Conservation (phyloP, 306 rosid genomes). For the Luffa acutangula region DNA sequence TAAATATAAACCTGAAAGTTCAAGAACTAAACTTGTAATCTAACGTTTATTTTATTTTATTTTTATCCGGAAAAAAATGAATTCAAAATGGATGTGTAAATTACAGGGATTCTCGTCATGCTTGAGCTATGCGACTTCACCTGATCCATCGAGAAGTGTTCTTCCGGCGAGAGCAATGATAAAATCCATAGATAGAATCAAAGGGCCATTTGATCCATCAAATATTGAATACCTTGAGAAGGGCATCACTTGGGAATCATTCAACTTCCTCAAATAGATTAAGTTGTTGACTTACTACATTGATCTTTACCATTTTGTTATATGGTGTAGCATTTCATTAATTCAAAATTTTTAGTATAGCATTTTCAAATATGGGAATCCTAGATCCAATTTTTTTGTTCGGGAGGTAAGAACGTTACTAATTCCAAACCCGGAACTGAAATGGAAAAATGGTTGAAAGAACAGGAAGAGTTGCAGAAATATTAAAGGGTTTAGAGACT, state of each 20-base stretch:
- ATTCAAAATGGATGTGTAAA: background rate
- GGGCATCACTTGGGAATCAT: conserved; percentile 59
- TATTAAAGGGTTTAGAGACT: no score
- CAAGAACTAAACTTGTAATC: no score
- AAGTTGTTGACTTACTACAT: background rate
- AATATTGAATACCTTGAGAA: conserved; percentile 51
- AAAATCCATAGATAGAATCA: conserved; percentile 50
- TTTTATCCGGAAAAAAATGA: background rate
- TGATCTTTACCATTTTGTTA: background rate
- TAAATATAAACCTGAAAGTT: no score
- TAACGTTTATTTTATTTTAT: no score
- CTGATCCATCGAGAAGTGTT: conserved; percentile 69
- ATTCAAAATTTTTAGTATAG: background rate
- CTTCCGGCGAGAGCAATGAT: conserved; percentile 69
- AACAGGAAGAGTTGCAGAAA: no score
- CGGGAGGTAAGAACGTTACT: no score
- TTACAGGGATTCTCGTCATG: conserved; percentile 76
- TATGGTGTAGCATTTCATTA: background rate
- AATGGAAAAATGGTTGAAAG: no score
- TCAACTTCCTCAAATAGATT: conserved; percentile 13
- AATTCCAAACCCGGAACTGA: no score
- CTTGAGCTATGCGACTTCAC: conserved; percentile 58
- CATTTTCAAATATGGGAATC: background rate
- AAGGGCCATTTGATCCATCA: conserved; percentile 84
- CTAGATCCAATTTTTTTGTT: no score